Evolutionary conservation across 148 eudicot genomes (phyloP).

Genomic region (Rheum nobile): DNA sequence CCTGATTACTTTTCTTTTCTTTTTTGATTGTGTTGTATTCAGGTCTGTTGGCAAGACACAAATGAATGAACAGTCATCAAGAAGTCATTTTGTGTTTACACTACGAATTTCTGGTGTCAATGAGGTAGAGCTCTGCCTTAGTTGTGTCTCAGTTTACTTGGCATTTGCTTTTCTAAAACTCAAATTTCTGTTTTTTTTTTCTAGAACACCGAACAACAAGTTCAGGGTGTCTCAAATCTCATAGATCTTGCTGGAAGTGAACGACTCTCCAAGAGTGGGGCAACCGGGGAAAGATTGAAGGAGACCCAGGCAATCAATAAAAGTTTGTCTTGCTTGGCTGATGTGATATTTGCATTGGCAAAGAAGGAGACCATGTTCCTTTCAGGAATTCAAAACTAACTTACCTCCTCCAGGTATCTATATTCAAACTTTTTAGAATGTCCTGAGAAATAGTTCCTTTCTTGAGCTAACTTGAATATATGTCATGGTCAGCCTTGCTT

Average conservation of each 20-base stretch:
- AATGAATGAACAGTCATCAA: too few species aligned
- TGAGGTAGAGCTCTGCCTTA: too few species aligned
- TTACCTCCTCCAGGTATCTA: conserved; percentile 54
- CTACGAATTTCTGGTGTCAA: too few species aligned
- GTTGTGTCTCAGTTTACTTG: too few species aligned
- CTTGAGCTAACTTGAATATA: not conserved
- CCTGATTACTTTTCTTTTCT: too few species aligned
- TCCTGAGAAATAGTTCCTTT: not conserved
- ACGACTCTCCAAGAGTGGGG: conserved; percentile 64
- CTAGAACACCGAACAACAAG: conserved; percentile 64
- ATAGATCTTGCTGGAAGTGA: conserved; percentile 86
- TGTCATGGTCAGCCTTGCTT: conserved; percentile 49
- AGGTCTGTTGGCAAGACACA: too few species aligned
- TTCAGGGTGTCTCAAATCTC: conserved; percentile 57
- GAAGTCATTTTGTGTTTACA: too few species aligned
- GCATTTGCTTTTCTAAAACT: not conserved
- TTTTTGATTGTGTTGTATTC: too few species aligned
- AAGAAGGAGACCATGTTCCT: conserved; percentile 77
- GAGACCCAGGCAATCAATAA: too few species aligned
- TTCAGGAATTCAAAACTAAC: conserved; percentile 71
- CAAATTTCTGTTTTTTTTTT: not conserved
- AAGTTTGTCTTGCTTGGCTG: conserved; percentile 59
- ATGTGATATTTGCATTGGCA: conserved; percentile 62
- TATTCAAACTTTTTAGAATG: not conserved
- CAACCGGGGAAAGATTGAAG: too few species aligned